Percentiles rank a stretch among this genome's conserved stretches.
phyloP scores from a whole-genome alignment of 805 yeast species.

The Wickerhamomyces alni region DNA sequence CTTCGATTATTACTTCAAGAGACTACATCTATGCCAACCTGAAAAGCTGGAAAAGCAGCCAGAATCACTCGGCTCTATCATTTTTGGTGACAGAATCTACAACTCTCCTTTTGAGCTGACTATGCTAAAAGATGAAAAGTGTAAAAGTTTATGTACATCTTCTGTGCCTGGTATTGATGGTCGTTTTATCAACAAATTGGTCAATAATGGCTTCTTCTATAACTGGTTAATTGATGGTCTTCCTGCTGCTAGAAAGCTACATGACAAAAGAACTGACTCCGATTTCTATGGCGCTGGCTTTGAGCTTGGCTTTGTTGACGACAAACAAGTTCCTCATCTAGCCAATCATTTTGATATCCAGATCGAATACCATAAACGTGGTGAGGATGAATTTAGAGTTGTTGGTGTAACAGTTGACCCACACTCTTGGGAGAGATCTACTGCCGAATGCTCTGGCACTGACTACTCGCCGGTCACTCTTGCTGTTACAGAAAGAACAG shows the following conservation, averaged over 20 bases:
- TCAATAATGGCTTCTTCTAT: slow-evolving; percentile 76
- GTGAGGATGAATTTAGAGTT: slow-evolving; percentile 65
- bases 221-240: slow-evolving; percentile 95
- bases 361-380: slow-evolving; percentile 78
- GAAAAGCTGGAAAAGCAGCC: slow-evolving; percentile 49
- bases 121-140: slow-evolving; percentile 68
- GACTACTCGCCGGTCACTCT: slow-evolving; percentile 39
- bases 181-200: slow-evolving; percentile 68
- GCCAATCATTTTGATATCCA: slow-evolving; percentile 76
- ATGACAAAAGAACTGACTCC: slow-evolving; percentile 52
- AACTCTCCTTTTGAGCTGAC: slow-evolving; percentile 81
- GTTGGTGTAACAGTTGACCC: slow-evolving; percentile 87
- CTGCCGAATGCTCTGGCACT: slow-evolving; percentile 29
- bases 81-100: slow-evolving; percentile 94
- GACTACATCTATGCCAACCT: slow-evolving; percentile 82
- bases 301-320: slow-evolving; percentile 67
- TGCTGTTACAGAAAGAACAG: slow-evolving; percentile 41
- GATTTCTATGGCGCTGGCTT: slow-evolving; percentile 77
- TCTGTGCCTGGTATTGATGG: slow-evolving; percentile 60
- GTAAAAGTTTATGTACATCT: slow-evolving; percentile 60
- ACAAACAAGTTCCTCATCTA: slow-evolving; percentile 49
- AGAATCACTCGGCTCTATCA: slow-evolving; percentile 86
- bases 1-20: slow-evolving; percentile 77
- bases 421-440: slow-evolving; percentile 41
- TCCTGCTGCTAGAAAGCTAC: slow-evolving; percentile 72